Evolutionary conservation across 305 asterid species (phyloP).

Genomic region (Coffea humblotiana): DNA sequence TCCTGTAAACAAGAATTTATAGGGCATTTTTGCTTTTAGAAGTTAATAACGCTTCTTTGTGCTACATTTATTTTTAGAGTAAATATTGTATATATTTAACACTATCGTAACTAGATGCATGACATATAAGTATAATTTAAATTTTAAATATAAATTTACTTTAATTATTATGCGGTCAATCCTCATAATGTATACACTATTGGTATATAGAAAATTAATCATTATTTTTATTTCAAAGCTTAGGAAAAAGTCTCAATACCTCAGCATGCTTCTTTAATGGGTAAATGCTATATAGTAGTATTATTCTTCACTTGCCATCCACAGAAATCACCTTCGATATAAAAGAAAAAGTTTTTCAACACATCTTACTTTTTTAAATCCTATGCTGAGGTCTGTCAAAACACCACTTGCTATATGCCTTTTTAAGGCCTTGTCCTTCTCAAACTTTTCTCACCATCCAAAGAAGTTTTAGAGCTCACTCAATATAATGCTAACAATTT

Average conservation of each 20-base stretch:
- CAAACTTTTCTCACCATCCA: not conserved
- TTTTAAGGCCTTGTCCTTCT: not conserved
- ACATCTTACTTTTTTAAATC: not conserved
- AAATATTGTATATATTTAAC: too few species aligned
- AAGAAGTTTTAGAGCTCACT: not conserved
- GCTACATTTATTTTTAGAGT: too few species aligned
- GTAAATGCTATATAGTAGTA: not conserved
- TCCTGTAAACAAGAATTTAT: not conserved
- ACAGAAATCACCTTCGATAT: not conserved
- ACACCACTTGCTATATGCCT: constrained; percentile 10
- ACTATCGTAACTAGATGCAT: too few species aligned
- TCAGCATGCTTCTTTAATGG: not conserved
- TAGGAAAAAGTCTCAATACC: too few species aligned
- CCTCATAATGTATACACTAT: too few species aligned
- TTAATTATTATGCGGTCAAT: too few species aligned
- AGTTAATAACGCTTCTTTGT: not conserved
- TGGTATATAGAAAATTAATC: too few species aligned
- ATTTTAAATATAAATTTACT: too few species aligned
- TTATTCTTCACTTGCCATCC: not conserved
- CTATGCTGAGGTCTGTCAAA: not conserved
- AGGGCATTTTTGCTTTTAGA: not conserved
- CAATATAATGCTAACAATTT: constrained; percentile 43
- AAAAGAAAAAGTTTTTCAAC: not conserved
- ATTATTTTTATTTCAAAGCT: too few species aligned
- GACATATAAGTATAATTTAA: too few species aligned